Evolutionary conservation across 352 stramenopile genomes (phyloP).

Genomic region (Phytopythium helicoides): DNA sequence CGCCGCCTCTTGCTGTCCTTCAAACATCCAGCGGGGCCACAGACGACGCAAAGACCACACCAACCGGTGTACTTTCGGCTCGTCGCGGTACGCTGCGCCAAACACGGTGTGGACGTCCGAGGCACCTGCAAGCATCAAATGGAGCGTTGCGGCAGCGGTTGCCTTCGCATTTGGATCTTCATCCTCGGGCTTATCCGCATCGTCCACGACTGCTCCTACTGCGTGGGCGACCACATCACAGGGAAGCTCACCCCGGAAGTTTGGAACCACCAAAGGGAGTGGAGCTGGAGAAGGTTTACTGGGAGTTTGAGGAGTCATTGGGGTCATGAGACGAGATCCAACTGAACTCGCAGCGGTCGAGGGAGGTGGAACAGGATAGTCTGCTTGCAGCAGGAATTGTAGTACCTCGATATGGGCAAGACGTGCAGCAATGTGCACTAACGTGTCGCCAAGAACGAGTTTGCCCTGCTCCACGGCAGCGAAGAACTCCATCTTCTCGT

Average conservation of each 20-base stretch:
- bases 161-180: slow-evolving; percentile 28
- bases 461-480: slow-evolving; percentile 46
- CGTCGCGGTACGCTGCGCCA: slow-evolving; percentile 51
- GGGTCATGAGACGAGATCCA: neutral
- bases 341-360: slow-evolving; percentile 6
- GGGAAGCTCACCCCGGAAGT: slow-evolving; percentile 62
- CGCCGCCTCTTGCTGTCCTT: slow-evolving; percentile 53
- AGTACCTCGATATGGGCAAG: slow-evolving; percentile 48
- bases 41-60: slow-evolving; percentile 46
- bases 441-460: slow-evolving; percentile 65
- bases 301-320: neutral
- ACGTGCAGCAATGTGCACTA: slow-evolving; percentile 70
- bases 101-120: slow-evolving; percentile 68
- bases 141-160: slow-evolving; percentile 9
- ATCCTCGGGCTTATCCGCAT: neutral
- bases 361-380: slow-evolving; percentile 23
- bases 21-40: slow-evolving; percentile 80
- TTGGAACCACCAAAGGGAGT: slow-evolving; percentile 43
- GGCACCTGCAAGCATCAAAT: slow-evolving; percentile 50
- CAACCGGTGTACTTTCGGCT: slow-evolving; percentile 63
- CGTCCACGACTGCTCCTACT: neutral
- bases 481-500: slow-evolving; percentile 84
- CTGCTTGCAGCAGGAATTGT: slow-evolving; percentile 61
- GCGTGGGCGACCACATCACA: slow-evolving; percentile 31
- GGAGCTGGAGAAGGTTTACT: slow-evolving; percentile 4